Base-by-base conservation (phyloP, 1,139 yeast genomes). In the Saccharomyces hybrid region DNA sequence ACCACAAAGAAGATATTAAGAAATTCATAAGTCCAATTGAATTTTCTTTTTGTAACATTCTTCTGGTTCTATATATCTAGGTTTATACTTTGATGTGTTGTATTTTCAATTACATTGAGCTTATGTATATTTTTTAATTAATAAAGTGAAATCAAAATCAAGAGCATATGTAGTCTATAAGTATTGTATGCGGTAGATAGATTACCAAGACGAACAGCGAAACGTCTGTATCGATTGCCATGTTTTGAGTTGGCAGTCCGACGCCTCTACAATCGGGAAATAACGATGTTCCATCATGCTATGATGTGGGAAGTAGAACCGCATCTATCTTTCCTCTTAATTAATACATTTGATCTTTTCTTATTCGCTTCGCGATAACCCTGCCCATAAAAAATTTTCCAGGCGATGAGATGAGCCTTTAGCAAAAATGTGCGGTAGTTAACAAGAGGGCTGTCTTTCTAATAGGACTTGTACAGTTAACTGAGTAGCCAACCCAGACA, bases 1-100 rank as follows among this genome's bases (percentile, higher is more conserved):
- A 76, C 76, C 73, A 73, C 78, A 78, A 73, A 78, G 81, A 76
- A 78, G 74, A 69, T 68, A 68, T 69, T 68, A 66, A 62, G 44
- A 38, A 38, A 38, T 38, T 11, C 44, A 13, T 38, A 38, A 51
- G 44, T 38, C 44, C 44, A 38, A 38, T 49, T 46, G 55, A 50
- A 26, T 47, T 46, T 46, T 34, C 53, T 50, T 38, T 38, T 38
- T 38, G 44, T 38, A 38, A 38, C 44, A 38, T 38, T 38, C 44
- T 38, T 38, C 44, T 38, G 44, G 44, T 38, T 38, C 44, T 38
- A 38, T 38, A 38, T 38, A 38, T 38, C 44, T 38, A 38, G 44
- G 44, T 38, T 38, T 38, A 38, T 38, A 38, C 44, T 38, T 38
- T 38, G 44, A 38, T 38, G 44, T 38, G 44, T 38, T 38, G 44